Percentiles rank a stretch among this genome's conserved stretches.
Evolutionary conservation across 2,329 filamentous ascomycete genomes (phyloP).

Genomic region (Onygenales sp.): DNA sequence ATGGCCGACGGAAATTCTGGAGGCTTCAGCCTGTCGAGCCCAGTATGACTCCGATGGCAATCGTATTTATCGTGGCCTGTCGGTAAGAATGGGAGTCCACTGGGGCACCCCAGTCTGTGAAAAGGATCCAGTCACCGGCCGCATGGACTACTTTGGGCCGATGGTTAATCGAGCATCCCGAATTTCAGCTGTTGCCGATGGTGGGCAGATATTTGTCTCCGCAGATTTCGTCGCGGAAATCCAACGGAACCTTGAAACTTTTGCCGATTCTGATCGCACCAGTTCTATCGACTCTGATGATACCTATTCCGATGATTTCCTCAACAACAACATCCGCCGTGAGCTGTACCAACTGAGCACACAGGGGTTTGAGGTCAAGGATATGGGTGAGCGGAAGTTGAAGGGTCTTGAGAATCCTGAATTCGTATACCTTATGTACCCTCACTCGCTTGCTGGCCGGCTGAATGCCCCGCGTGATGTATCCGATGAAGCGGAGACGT

Average conservation of each 20-base stretch:
- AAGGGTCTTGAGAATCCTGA: constrained; percentile 98
- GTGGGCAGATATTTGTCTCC: constrained; percentile 92
- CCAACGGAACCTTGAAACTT: constrained; percentile 78
- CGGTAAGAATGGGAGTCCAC: constrained; percentile 95
- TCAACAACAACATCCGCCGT: constrained; percentile 68
- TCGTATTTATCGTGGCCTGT: constrained; percentile 86
- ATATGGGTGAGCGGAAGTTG: constrained; percentile 86
- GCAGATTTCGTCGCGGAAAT: constrained; percentile 97
- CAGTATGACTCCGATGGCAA: constrained; percentile 74
- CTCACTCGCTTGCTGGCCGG: constrained; percentile 74
- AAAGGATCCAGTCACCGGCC: constrained; percentile 86
- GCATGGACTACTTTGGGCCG: constrained; percentile 98
- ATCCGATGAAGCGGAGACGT: constrained; percentile 33
- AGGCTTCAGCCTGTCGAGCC: constrained; percentile 74
- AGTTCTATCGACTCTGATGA: constrained; percentile 63
- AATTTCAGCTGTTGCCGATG: constrained; percentile 89
- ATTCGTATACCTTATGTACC: constrained; percentile 90
- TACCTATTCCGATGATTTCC: constrained; percentile 62
- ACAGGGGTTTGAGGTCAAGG: constrained; percentile 93
- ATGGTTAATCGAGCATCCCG: constrained; percentile 98
- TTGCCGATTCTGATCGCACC: constrained; percentile 70
- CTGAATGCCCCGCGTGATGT: constrained; percentile 38
- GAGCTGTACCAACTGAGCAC: constrained; percentile 80
- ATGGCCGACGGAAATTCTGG: constrained; percentile 90
- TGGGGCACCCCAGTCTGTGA: constrained; percentile 93